Evolutionary conservation across 768 basidiomycete genomes (phyloP).

Genomic region (Phaffia australis): DNA sequence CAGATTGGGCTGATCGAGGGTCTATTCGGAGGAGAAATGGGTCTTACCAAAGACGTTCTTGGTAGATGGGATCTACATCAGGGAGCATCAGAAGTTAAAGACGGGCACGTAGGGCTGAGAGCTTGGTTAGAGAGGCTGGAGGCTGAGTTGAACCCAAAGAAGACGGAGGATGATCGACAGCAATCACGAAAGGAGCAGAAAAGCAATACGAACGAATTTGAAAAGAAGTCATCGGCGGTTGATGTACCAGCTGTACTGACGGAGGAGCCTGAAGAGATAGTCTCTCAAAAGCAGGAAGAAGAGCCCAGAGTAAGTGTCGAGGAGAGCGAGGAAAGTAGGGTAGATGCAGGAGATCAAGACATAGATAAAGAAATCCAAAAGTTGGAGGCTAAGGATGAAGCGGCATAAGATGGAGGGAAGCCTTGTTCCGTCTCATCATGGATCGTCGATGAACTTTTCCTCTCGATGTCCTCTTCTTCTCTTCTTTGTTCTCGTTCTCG

Average conservation of each 20-base stretch:
- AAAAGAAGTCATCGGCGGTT: neutral
- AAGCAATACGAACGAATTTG: too few relatives aligned
- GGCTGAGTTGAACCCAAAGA: neutral
- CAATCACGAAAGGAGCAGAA: neutral
- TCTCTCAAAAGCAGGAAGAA: neutral
- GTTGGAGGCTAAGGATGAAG: constrained; percentile 13
- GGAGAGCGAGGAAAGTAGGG: neutral
- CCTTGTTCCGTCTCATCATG: neutral
- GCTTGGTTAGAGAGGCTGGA: neutral
- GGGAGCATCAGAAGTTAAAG: neutral
- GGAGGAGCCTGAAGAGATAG: constrained; percentile 19
- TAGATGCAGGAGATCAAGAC: neutral
- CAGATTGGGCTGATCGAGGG: constrained; percentile 61
- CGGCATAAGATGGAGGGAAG: neutral
- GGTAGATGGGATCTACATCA: neutral
- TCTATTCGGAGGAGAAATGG: constrained; percentile 48
- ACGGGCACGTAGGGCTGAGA: neutral
- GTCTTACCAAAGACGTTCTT: neutral
- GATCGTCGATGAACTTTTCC: constrained; percentile 6
- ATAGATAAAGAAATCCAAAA: constrained; percentile 15
- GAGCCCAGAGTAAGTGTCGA: neutral
- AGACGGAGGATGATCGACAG: neutral
- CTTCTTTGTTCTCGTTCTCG: neutral
- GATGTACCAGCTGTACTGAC: neutral
- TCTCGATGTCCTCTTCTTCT: neutral